Evolutionary conservation across 2,329 filamentous ascomycete species (phyloP), one percentile per base, ranked within the genome.

Genomic region (Colletotrichum tabaci): DNA sequence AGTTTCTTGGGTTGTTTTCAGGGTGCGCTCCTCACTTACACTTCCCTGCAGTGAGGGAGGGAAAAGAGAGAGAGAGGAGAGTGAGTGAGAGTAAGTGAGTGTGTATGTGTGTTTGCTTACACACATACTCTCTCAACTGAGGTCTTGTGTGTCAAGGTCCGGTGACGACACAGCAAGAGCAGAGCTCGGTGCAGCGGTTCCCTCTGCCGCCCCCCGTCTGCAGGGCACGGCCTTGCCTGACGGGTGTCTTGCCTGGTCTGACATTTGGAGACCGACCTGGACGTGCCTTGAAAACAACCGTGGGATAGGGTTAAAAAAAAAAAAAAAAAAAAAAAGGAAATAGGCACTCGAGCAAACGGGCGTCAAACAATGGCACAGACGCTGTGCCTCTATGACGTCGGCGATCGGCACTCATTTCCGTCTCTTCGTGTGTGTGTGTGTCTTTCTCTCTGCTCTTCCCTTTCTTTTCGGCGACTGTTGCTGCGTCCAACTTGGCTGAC

Each of bases 291-390:
- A 1, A 8, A 30, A 30, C 26, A 4, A 3, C 26, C 26, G 30
- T 30, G 7, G 30, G 61, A 57, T 30, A 53, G 18, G 8, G 12
- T 23, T 15, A 18, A 4, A 16, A 15, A n/a, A 18, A 46, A 53
- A 26, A 26, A 26, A 26, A 26, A 3, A 30, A 6, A 4, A 30
- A 21, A 47, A 26, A 67, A 52, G 49, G 21, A 52, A 30, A 30
- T 30, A 30, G 7, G 30, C 52, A 26, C 52, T 55, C 57, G 57
- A 60, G 35, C 67, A 73, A 63, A 67, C 64, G 42, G 60, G 49
- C 61, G 62, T 58, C 63, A 72, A 70, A 73, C 66, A 62, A 47
- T 58, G 40, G 44, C 50, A 74, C 61, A 60, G 67, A 67, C 58
- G 16, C 52, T 21, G 26, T 26, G 40, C 7, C 8, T 57, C 44